These are phyloP conservation scores for Leptosphaerulina australis DNA, from an alignment of 2,329 filamentous ascomycete genomes.

Conservation along the genomic window DNA sequence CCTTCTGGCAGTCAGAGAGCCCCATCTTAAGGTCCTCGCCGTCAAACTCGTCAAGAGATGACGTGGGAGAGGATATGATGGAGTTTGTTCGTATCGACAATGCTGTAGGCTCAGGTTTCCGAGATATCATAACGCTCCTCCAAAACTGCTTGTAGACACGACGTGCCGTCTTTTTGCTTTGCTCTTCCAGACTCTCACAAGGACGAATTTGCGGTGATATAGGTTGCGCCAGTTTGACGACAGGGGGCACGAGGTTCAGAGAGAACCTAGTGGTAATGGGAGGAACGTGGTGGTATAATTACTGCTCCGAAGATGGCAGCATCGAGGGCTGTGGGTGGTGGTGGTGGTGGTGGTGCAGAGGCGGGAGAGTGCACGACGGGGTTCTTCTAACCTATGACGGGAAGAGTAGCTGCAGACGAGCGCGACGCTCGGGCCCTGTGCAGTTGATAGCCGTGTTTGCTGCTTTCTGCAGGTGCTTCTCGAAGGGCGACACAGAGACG, in stretches of 20 bases:
- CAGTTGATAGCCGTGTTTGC: slow-evolving; percentile 23
- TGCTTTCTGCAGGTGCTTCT: slow-evolving; percentile 35
- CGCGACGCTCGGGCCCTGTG: slow-evolving; percentile 15
- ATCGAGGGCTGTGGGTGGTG: slow-evolving; percentile 33
- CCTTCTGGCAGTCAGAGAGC: slow-evolving; percentile 54
- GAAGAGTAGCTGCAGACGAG: slow-evolving; percentile 14
- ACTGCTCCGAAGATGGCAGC: slow-evolving; percentile 32
- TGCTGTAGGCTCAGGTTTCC: slow-evolving; percentile 36
- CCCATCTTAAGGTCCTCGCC: slow-evolving; percentile 57
- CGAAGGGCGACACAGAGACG: slow-evolving; percentile 38
- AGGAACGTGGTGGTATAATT: slow-evolving; percentile 24
- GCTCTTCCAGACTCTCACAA: slow-evolving; percentile 43
- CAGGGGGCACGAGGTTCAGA: slow-evolving; percentile 42
- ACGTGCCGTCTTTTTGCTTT: slow-evolving; percentile 41
- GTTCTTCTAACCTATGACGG: slow-evolving; percentile 10
- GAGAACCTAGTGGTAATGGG: slow-evolving; percentile 39
- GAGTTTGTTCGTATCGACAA: slow-evolving; percentile 45
- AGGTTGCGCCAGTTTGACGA: slow-evolving; percentile 49
- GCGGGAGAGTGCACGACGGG: slow-evolving; percentile 8
- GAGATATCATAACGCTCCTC: slow-evolving; percentile 47
- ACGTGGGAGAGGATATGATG: slow-evolving; percentile 42
- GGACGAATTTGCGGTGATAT: slow-evolving; percentile 40
- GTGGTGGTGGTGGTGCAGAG: slow-evolving; percentile 12
- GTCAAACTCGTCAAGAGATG: slow-evolving; percentile 39
- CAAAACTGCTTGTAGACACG: slow-evolving; percentile 48